Conservation (phyloP, 305 asterid species). For the Rubia peregrina region DNA sequence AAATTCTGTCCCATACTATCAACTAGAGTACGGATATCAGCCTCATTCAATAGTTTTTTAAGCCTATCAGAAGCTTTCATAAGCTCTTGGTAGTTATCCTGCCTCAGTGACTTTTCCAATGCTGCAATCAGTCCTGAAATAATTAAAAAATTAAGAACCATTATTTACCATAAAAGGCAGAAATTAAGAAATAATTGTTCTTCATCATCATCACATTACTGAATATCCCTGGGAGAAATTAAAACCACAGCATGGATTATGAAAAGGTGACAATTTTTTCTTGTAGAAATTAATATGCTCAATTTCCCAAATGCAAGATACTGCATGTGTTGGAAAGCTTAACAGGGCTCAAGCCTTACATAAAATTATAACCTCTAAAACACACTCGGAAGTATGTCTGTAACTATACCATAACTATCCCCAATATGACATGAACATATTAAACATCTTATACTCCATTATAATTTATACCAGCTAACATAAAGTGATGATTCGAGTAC, state of each 20-base stretch:
- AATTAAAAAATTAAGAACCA: slow-evolving; percentile 15
- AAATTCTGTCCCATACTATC: slow-evolving; percentile 41
- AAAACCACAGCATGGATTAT: not conserved
- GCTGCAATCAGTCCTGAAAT: slow-evolving; percentile 59
- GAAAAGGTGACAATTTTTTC: not conserved
- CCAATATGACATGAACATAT: not conserved
- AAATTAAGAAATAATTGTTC: not conserved
- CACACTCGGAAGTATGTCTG: not conserved
- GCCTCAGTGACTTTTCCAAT: slow-evolving; percentile 41
- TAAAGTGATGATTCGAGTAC: not conserved
- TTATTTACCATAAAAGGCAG: not conserved
- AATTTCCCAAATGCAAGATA: not conserved
- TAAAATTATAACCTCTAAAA: not conserved
- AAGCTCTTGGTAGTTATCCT: slow-evolving; percentile 43
- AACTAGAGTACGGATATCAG: slow-evolving; percentile 53
- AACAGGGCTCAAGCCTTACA: not conserved
- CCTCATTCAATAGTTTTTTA: slow-evolving; percentile 52
- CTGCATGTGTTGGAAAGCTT: not conserved
- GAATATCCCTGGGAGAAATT: not conserved
- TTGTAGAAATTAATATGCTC: not conserved
- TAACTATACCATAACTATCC: not conserved
- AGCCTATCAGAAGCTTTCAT: slow-evolving; percentile 69
- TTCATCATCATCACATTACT: not conserved
- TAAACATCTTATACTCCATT: not conserved
- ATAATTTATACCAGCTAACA: not conserved